Base-by-base conservation (phyloP, 345 rosid genomes). In the Brassica cretica region DNA sequence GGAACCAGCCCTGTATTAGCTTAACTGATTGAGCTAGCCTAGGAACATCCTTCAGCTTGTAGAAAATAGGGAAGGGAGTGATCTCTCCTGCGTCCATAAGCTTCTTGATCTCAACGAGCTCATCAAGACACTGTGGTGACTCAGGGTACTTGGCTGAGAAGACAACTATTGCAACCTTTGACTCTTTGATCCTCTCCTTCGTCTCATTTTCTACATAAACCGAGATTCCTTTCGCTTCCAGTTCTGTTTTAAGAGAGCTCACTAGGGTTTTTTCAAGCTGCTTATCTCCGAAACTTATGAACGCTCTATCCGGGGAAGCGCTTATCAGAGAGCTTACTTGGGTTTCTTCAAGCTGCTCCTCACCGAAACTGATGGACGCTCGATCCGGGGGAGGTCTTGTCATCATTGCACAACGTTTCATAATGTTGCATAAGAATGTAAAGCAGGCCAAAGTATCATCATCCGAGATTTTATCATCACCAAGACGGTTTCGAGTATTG, bases 71-170 rank as follows among this genome's bases (percentile, higher is more conserved):
- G n/a, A 76, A 51, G 9, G 30, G 19, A 29, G 29, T 8, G 19
- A 76, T 61, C 14, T 70, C 9, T 7, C 70, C 65, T 32, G 64
- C 29, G 29, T 76, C 80, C 75, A 62, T 70, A 21, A 69, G 74
- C 37, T 30, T 76, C 64, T 76, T 76, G 69, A 76, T 76, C 63
- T 70, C 70, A 19, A 70, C 56, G 9, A 76, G 70, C 64, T 76
- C 75, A 33, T 70, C 75, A 32, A 76, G 75, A 3, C 64, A 69
- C 14, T 51, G 1, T 24, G n/a, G 7, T 24, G 75, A 70, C 24
- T 49, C 32, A 30, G 75, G 75, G 0, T 46, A 70, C 55, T 49
- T 69, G 6, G 5, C 11, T 0, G 79, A 76, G 69, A 76, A 69
- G 63, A 76, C 5, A 5, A 75, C 73, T 41, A 41, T 41, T 41